Evolutionary conservation across 306 rosid species (phyloP).

Genomic region (Cucurbita pepo): DNA sequence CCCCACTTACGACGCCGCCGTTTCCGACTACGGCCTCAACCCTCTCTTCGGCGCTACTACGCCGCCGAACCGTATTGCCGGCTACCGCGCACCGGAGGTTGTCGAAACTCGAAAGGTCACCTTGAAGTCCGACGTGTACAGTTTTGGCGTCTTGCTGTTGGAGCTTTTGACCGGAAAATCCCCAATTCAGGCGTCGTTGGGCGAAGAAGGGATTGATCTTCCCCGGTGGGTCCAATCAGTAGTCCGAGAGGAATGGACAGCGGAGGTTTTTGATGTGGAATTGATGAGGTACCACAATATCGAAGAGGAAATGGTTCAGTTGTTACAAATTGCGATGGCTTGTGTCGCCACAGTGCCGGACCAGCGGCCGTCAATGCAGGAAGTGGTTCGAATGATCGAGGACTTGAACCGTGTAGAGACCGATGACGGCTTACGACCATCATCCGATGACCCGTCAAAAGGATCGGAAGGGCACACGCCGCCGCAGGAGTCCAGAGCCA

Average conservation of each 20-base stretch:
- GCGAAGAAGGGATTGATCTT: constrained; percentile 82
- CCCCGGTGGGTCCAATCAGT: constrained; percentile 99
- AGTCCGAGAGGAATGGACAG: constrained; percentile 97
- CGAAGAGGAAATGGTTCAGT: constrained; percentile 96
- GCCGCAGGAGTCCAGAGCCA: constrained; percentile 55
- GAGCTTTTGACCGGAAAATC: constrained; percentile 91
- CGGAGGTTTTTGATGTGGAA: constrained; percentile 90
- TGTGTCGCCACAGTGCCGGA: constrained; percentile 87
- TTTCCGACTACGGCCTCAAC: constrained; percentile 77
- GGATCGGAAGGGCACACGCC: constrained; percentile 94
- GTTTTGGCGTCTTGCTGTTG: constrained; percentile 73
- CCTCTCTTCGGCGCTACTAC: constrained; percentile 51
- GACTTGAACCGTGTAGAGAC: constrained; percentile 74
- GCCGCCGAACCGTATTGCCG: constrained; percentile 65
- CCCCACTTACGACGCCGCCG: constrained; percentile 40
- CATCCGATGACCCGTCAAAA: constrained; percentile 89
- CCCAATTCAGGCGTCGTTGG: constrained; percentile 86
- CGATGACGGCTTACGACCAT: constrained; percentile 70
- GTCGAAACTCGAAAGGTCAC: constrained; percentile 61
- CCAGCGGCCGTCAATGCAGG: constrained; percentile 74
- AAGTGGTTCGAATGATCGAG: constrained; percentile 90
- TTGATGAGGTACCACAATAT: constrained; percentile 84
- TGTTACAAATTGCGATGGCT: constrained; percentile 80
- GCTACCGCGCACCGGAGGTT: constrained; percentile 80
- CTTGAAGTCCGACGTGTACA: constrained; percentile 87